These are phyloP conservation scores for Macaranga tanarius DNA, from an alignment of 441 rosid species.

Conservation along the genomic window DNA sequence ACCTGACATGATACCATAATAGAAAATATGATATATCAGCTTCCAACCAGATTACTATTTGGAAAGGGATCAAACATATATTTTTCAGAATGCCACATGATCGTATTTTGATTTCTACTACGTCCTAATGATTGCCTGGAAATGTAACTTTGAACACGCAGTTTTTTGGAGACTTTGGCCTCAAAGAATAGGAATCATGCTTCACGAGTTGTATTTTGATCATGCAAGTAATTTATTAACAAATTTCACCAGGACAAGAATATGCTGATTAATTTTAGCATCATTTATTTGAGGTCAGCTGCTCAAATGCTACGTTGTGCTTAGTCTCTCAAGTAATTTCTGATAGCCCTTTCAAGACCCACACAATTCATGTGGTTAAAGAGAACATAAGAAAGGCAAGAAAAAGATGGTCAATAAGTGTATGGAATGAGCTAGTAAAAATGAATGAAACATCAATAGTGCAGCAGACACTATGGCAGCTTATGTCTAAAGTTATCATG, in stretches of 20 bases:
- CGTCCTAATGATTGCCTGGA: not conserved
- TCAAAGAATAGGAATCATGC: not conserved
- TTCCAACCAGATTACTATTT: not conserved
- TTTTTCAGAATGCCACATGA: not conserved
- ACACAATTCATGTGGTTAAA: not conserved
- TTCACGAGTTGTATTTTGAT: not conserved
- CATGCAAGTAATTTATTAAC: not conserved
- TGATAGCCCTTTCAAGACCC: not conserved
- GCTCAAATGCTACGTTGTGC: not conserved
- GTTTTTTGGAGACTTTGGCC: not conserved
- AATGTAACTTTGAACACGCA: not conserved
- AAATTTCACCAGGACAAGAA: not conserved
- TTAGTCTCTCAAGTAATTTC: not conserved
- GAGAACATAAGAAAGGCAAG: not conserved
- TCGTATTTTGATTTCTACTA: not conserved
- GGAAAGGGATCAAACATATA: constrained; percentile 10
- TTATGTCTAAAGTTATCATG: not conserved
- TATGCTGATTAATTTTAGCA: not conserved
- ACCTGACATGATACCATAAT: constrained; percentile 51
- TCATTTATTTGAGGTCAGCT: not conserved
- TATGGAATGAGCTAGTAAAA: not conserved
- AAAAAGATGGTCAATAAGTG: not conserved
- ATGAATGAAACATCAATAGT: not conserved
- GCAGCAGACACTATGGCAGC: not conserved
- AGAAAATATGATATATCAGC: constrained; percentile 24